Conservation (phyloP, 257 asterid species). For the Solanum pimpinellifolium region DNA sequence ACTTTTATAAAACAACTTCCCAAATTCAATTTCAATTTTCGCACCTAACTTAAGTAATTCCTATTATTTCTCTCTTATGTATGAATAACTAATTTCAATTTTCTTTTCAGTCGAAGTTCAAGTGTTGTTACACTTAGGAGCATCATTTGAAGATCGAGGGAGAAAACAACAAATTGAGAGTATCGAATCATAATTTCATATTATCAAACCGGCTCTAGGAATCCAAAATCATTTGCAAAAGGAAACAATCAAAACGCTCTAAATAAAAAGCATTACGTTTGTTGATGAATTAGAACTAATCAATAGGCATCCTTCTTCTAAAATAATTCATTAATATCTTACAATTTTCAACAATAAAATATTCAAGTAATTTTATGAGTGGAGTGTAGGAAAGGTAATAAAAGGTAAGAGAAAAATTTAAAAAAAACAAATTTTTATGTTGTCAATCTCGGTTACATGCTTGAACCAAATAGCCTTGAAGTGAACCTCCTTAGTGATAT, state of each 20-base stretch:
- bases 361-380: too few relatives aligned
- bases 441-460: background rate
- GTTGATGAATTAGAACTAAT: background rate
- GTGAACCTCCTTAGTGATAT: background rate
- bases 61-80: too few relatives aligned
- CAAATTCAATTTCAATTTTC: too few relatives aligned
- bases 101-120: too few relatives aligned
- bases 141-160: background rate
- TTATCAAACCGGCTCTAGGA: background rate
- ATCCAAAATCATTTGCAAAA: background rate
- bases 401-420: too few relatives aligned
- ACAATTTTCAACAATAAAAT: too few relatives aligned
- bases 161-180: background rate
- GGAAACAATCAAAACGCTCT: background rate
- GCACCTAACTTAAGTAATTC: too few relatives aligned
- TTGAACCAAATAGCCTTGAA: background rate
- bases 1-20: too few relatives aligned
- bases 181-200: too few relatives aligned
- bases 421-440: too few relatives aligned
- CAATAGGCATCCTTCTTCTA: background rate
- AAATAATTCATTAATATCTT: too few relatives aligned
- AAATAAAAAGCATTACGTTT: background rate
- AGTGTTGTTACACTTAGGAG: background rate
- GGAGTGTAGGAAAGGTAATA: too few relatives aligned
- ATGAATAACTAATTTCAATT: background rate